Evolutionary conservation across 495 filamentous ascomycete species (phyloP).

Genomic region (Penicillium riverlandense): DNA sequence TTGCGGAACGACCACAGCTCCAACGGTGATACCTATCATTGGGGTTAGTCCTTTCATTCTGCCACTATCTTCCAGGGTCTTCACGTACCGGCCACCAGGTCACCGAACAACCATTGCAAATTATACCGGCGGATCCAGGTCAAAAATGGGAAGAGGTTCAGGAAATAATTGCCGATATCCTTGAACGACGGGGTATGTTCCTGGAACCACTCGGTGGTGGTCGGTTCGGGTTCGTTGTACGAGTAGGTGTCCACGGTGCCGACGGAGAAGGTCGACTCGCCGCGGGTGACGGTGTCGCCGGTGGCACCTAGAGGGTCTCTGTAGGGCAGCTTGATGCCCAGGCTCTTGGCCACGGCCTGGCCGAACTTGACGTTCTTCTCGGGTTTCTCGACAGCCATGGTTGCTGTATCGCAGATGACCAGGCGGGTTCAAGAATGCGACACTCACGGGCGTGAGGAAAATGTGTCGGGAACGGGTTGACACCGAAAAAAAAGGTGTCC

Average conservation of each 20-base stretch:
- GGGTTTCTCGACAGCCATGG: constrained; percentile 23
- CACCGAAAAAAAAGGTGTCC: no score
- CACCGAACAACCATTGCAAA: constrained; percentile 76
- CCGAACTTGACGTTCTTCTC: constrained; percentile 50
- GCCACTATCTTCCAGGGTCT: not conserved
- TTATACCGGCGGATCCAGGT: constrained; percentile 89
- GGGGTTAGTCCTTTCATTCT: no score
- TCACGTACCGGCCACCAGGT: constrained; percentile 77
- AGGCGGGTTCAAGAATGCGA: not conserved
- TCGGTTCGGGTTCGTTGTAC: constrained; percentile 81
- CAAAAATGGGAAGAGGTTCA: constrained; percentile 76
- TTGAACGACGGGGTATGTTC: constrained; percentile 49
- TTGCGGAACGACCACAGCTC: constrained; percentile 92
- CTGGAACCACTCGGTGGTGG: constrained; percentile 60
- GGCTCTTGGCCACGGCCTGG: constrained; percentile 65
- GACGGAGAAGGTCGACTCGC: constrained; percentile 75
- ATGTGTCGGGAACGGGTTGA: no score
- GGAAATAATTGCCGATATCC: constrained; percentile 51
- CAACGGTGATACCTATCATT: constrained; percentile 75
- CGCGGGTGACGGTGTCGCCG: constrained; percentile 52
- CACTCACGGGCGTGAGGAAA: no score
- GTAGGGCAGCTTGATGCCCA: constrained; percentile 79
- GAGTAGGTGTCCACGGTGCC: constrained; percentile 66
- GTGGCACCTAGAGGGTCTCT: constrained; percentile 44
- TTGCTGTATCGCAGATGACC: constrained; percentile 6